Evolutionary conservation across 2,329 filamentous ascomycete genomes (phyloP), one percentile per base, ranked within the genome.

Genomic region (Elsinoe necatrix): DNA sequence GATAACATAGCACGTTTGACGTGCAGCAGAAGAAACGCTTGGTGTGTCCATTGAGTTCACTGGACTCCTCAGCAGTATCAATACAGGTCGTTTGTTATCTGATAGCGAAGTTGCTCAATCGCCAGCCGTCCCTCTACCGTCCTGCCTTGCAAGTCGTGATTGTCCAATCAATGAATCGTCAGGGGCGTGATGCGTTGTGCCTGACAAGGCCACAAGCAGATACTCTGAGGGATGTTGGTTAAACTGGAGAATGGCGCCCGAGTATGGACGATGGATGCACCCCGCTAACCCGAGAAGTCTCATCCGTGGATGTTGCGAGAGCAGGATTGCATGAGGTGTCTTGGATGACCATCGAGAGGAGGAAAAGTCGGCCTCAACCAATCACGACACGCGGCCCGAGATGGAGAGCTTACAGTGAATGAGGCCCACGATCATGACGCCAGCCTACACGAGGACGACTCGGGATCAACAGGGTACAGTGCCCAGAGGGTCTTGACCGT

Each of bases 1-100:
- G 48, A 52, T 52, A 52, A 37, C 48, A 52, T 52, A 23, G 48
- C 29, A 39, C 48, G 34, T 39, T 37, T 52, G 34, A 39, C 48
- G 31, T 52, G 31, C 31, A 39, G 48, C 31, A 39, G 18, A 52
- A 39, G 25, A 52, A 52, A 52, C 34, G 48, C 48, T 39, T 52
- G 48, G 48, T 52, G 48, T 39, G 48, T 52, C 48, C 29, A 52
- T 52, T 52, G 29, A 25, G 20, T 37, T 39, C 9, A 37, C 29
- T 52, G 48, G 20, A 21, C 20, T 21, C 31, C 48, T 18, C 48
- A 52, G 48, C 48, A 34, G 29, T 52, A 35, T 52, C 48, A 52
- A 23, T 18, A 29, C n/a, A 9, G 11, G 16, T 34, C 25, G 16
- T 25, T 18, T 7, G 29, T 16, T n/a, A 39, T 12, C n/a, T 27